Percentiles rank a stretch among this genome's conserved stretches.
phyloP scores from a whole-genome alignment of 2,329 filamentous ascomycete species.

The Penicillium sp. region DNA sequence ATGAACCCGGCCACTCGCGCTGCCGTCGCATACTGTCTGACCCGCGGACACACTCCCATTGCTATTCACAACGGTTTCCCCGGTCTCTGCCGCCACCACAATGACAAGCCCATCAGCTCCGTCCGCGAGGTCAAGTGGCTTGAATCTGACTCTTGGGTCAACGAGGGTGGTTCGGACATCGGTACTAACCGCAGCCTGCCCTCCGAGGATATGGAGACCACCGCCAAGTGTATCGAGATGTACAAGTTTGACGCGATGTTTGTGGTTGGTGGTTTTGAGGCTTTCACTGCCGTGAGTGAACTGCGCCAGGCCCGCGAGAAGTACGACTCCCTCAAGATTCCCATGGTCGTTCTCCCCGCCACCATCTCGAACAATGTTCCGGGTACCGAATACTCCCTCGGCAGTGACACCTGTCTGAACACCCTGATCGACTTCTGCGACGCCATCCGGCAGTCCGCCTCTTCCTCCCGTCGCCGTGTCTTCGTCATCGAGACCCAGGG shows the following conservation, averaged over 20 bases:
- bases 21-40: constrained; percentile 89
- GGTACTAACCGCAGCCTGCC: constrained; percentile 95
- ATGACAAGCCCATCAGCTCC: constrained; percentile 76
- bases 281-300: constrained; percentile 88
- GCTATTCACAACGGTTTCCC: constrained; percentile 98
- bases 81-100: constrained; percentile 87
- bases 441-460: constrained; percentile 96
- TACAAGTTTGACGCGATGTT: constrained; percentile 92
- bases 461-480: constrained; percentile 86
- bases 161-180: constrained; percentile 95
- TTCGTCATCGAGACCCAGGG: constrained; percentile 99
- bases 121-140: constrained; percentile 90
- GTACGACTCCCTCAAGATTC: constrained; percentile 87
- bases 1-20: constrained; percentile 97
- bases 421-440: constrained; percentile 94
- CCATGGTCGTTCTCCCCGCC: constrained; percentile 88
- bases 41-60: constrained; percentile 87
- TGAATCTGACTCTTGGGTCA: constrained; percentile 93
- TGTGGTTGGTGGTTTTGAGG: constrained; percentile 93
- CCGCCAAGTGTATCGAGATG: constrained; percentile 80
- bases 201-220: constrained; percentile 79
- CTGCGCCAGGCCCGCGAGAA: constrained; percentile 77
- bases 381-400: constrained; percentile 94
- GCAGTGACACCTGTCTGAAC: constrained; percentile 95
- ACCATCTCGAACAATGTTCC: constrained; percentile 99